Base-by-base conservation (phyloP, 495 filamentous ascomycete species). In the Hyaloscypha bicolor region DNA sequence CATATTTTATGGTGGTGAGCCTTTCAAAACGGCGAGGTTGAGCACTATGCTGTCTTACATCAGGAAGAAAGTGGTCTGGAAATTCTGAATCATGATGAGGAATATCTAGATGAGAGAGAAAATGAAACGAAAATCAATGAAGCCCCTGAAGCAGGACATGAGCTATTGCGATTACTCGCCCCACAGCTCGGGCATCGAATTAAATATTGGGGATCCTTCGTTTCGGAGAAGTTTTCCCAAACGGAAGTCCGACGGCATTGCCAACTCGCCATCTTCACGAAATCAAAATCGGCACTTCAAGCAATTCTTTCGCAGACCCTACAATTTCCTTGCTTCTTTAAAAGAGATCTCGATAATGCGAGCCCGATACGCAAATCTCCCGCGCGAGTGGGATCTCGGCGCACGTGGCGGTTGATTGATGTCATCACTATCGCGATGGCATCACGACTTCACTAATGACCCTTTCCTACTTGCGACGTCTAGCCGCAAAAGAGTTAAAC, bases 1-100 rank as follows among this genome's bases (percentile, higher is more conserved):
- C 42, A 64, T 64, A 51, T 59, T 62, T 63, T 69, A 69, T 55
- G 37, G 55, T 55, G 37, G 55, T 60, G 33, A 4, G 55, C n/a
- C 53, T 51, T n/a, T 21, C 25, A 51, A 25, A 55, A 22, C 14
- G 16, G 39, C 14, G 19, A 63, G 42, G 22, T 63, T 25, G 25
- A 37, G 22, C 22, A 11, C 53, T 63, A 63, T 63, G 45, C 33
- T 51, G 31, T 52, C 57, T 59, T 60, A 37, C 2, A 37, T 11
- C 19, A 51, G 25, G 21, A 16, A 33, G 45, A 63, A 58, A 9
- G 32, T n/a, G 25, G 53, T 35, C n/a, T 51, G 53, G 53, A 62
- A 51, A 57, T 58, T 37, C 57, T 57, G 66, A 58, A 35, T 2
- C 14, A 30, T 25, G 51, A 35, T 58, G 53, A 52, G 33, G 21